Conservation (phyloP, 2,329 filamentous ascomycete species). For the Harringtonia aguacate region DNA sequence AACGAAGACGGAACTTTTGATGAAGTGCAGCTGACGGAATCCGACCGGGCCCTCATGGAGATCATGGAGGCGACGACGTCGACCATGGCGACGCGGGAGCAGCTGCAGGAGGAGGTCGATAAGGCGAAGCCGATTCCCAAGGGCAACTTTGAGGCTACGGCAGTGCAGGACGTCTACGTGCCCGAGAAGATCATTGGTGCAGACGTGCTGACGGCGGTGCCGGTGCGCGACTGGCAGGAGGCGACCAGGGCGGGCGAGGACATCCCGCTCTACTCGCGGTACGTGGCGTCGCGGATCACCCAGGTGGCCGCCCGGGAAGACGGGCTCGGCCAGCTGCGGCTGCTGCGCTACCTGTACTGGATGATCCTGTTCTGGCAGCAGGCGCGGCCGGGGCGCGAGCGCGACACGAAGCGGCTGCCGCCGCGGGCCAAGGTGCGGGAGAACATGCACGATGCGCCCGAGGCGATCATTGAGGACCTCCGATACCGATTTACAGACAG, state of each 20-base stretch:
- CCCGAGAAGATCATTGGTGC: conserved; percentile 54
- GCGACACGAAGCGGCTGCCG: conserved; percentile 41
- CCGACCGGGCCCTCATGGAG: conserved; percentile 49
- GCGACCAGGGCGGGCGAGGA: conserved; percentile 46
- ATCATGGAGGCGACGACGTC: conserved; percentile 51
- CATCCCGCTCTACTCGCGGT: conserved; percentile 48
- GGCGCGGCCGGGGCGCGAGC: conserved; percentile 33
- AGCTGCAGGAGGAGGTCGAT: conserved; percentile 41
- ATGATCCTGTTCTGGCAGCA: conserved; percentile 42
- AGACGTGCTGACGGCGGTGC: conserved; percentile 56
- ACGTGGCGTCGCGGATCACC: conserved; percentile 53
- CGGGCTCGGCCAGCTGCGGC: conserved; percentile 40
- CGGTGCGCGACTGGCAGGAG: conserved; percentile 66
- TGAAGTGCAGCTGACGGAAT: conserved; percentile 19
- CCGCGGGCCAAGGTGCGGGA: conserved; percentile 51
- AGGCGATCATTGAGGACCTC: conserved; percentile 54
- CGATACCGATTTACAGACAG: conserved; percentile 57
- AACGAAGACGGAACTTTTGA: conserved; percentile 32
- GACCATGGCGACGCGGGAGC: conserved; percentile 33
- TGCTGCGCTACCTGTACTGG: conserved; percentile 50
- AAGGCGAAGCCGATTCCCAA: conserved; percentile 62
- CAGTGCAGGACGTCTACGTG: conserved; percentile 64
- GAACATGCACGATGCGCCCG: conserved; percentile 44
- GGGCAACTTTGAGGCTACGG: conserved; percentile 55
- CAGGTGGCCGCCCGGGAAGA: conserved; percentile 42